Base-by-base conservation (phyloP, 371 early-diverging fungal species). In the Mortierella sp. region DNA sequence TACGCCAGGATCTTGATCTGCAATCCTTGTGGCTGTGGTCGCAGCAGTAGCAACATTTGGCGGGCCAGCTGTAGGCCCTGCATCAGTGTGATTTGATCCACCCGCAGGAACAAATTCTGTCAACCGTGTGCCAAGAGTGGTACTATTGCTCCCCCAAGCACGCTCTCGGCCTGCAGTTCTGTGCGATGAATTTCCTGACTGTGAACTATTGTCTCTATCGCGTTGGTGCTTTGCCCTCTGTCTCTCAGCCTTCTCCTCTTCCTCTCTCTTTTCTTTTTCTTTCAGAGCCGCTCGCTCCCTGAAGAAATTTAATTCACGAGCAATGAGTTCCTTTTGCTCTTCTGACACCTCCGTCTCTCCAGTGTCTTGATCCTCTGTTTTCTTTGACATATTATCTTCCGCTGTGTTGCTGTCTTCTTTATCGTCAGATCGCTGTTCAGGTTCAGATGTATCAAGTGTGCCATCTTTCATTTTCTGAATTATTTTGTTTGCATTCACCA, bases 301-400 rank as follows among this genome's bases (percentile, higher is more conserved):
- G 76, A 90, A 93, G 32, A 86, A 84, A 13, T 89, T 87, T 15
- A 92, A 84, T 68, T 94, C 93, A 56, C 88, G 88, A 13, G 77
- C 81, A 22, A 94, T 84, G 40, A 85, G 66, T 45, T 87, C 85
- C 45, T 86, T 76, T 67, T 89, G 88, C 58, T 86, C 88, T 7
- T 86, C 82, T 9, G 86, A 79, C 47, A 88, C 64, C 19, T 88
- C 89, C 0, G 62, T 62, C 19, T 66, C 75, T 17, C 37, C 59
- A 1, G 65, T 23, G 7, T 66, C 60, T 34, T 85, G 84, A n/a
- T 73, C 85, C 28, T 43, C 40, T 28, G 32, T 23, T 2, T 66
- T 59, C 2, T 63, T 17, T 6, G 51, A 29, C 3, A 57, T 53
- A 3, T 55, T 34, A 31, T 66, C 70, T 37, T 64, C 72, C 9